These are phyloP conservation scores for Amauroascus niger DNA, from an alignment of 2,329 filamentous ascomycete species.

Conservation along the genomic window DNA sequence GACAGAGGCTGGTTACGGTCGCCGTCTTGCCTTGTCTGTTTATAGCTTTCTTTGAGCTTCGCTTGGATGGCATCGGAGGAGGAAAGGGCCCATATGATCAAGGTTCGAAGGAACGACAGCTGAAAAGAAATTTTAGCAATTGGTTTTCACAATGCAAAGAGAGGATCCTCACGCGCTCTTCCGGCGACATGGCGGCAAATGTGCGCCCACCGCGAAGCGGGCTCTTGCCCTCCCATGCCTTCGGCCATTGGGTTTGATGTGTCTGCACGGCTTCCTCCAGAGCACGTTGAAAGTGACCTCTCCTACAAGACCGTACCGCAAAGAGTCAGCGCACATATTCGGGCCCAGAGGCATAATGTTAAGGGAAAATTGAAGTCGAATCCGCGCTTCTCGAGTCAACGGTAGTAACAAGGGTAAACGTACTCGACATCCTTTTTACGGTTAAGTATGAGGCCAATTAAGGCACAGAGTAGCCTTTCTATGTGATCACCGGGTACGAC, in stretches of 20 bases:
- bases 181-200: constrained; percentile 73
- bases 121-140: constrained; percentile 31
- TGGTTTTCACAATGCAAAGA: neutral
- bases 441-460: constrained; percentile 81
- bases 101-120: constrained; percentile 71
- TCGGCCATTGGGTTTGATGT: constrained; percentile 81
- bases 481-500: constrained; percentile 69
- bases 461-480: constrained; percentile 78
- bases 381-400: neutral
- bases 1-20: constrained; percentile 77
- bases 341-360: neutral
- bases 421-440: constrained; percentile 99
- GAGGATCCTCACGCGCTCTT: constrained; percentile 59
- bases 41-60: constrained; percentile 79
- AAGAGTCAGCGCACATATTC: constrained; percentile 5
- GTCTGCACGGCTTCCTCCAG: constrained; percentile 84
- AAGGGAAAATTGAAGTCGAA: neutral
- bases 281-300: constrained; percentile 84
- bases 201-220: constrained; percentile 69
- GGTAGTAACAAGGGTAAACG: constrained; percentile 33
- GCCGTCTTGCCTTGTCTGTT: constrained; percentile 69
- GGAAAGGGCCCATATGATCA: constrained; percentile 80
- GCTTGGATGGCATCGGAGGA: constrained; percentile 74
- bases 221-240: constrained; percentile 70
- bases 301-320: constrained; percentile 45